Conservation (phyloP, 805 yeast species). For the Metschnikowia rubicola region DNA sequence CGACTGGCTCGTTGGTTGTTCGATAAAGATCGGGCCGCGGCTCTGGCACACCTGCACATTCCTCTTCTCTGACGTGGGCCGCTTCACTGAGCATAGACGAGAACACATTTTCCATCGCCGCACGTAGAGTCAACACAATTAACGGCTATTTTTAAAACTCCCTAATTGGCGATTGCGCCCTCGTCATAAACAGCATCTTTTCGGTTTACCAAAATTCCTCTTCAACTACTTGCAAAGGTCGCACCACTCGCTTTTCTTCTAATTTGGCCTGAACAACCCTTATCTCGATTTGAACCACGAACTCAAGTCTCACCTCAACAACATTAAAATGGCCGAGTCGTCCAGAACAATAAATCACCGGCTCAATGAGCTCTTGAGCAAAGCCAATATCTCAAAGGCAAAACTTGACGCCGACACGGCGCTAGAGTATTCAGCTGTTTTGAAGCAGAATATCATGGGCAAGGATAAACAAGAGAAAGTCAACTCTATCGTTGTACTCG, state of each 20-base stretch:
- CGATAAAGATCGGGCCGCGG: no score
- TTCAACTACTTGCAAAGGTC: neutral
- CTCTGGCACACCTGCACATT: neutral
- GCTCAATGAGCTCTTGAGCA: slow-evolving; percentile 41
- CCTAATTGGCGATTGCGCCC: no score
- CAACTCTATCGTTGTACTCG: slow-evolving; percentile 51
- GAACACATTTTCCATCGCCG: neutral
- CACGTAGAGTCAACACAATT: no score
- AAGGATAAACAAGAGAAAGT: slow-evolving; percentile 48
- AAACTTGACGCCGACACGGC: slow-evolving; percentile 34
- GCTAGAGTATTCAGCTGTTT: slow-evolving; percentile 31
- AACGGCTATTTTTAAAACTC: no score
- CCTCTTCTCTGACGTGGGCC: neutral
- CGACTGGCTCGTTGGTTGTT: no score
- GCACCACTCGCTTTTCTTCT: neutral
- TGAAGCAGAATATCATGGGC: slow-evolving; percentile 43
- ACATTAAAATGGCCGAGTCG: slow-evolving; percentile 32
- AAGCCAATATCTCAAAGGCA: slow-evolving; percentile 26
- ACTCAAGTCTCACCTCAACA: no score
- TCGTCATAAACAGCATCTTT: neutral
- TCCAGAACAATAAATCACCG: slow-evolving; percentile 43
- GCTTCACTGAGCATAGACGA: neutral
- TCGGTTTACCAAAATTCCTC: neutral
- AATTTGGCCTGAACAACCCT: neutral
- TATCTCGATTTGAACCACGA: no score